phyloP scores from a whole-genome alignment of 2,329 filamentous ascomycete species.

The Cryphonectria naterciae region DNA sequence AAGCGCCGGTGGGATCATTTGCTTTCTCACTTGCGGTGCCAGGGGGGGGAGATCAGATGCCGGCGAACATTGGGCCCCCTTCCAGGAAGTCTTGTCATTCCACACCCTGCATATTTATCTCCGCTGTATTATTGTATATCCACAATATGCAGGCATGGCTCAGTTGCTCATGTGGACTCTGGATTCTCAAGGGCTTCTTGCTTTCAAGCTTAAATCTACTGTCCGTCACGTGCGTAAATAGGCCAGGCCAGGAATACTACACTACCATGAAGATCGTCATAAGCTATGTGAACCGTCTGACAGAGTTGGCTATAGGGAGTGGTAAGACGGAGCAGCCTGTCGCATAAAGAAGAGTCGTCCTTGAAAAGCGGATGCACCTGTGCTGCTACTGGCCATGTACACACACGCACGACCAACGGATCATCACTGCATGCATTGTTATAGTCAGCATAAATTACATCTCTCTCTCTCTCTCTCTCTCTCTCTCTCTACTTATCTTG shows the following conservation, averaged over 20 bases:
- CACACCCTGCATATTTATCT: slow-evolving; percentile 8
- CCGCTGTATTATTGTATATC: background rate
- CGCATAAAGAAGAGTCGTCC: background rate
- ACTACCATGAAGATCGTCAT: background rate
- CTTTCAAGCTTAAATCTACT: background rate
- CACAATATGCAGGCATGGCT: background rate
- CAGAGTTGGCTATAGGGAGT: background rate
- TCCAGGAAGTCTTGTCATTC: slow-evolving; percentile 10
- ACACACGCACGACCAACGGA: background rate
- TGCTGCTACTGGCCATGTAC: background rate
- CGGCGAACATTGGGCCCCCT: background rate
- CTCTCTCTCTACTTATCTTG: background rate
- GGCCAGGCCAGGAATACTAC: background rate
- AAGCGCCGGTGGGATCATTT: background rate
- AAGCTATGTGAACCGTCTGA: too few relatives aligned
- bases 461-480: too few relatives aligned
- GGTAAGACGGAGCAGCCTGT: background rate
- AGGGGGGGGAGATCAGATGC: background rate
- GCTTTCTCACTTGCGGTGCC: slow-evolving; percentile 7
- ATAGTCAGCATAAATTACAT: background rate
- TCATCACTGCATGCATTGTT: background rate
- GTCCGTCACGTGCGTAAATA: background rate
- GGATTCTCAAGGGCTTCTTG: background rate
- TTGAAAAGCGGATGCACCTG: background rate
- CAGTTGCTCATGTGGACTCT: background rate